phyloP scores from a whole-genome alignment of 2,329 filamentous ascomycete genomes.

The Beauveria sp. region DNA sequence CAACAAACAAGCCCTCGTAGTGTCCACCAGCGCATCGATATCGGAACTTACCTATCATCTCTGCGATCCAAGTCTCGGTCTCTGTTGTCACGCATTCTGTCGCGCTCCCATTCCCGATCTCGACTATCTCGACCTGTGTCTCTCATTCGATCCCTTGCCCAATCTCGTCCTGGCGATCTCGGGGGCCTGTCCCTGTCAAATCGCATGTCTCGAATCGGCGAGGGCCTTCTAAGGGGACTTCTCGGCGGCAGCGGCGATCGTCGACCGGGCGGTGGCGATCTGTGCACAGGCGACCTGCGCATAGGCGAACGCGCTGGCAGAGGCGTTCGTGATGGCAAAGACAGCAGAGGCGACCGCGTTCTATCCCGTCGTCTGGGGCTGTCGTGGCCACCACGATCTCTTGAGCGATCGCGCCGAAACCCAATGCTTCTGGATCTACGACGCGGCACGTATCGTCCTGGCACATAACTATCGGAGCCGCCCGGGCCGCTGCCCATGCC shows the following conservation, averaged over 20 bases:
- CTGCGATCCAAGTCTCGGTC: conserved; percentile 32
- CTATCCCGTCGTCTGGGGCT: conserved; percentile 30
- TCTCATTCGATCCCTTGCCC: conserved; percentile 22
- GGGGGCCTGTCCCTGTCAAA: conserved; percentile 27
- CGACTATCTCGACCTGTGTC: conserved; percentile 24
- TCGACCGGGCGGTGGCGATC: conserved; percentile 14
- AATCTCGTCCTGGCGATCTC: conserved; percentile 30
- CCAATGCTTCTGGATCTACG: conserved; percentile 34
- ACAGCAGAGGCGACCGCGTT: conserved; percentile 24
- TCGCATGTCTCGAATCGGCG: conserved; percentile 31
- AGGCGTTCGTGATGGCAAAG: neutral
- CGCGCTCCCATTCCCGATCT: conserved; percentile 23
- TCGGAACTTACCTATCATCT: conserved; percentile 30
- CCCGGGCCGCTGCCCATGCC: conserved; percentile 12
- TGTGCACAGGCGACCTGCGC: conserved; percentile 10
- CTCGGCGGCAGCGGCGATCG: conserved; percentile 3
- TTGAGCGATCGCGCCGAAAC: conserved; percentile 34
- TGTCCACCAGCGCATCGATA: neutral
- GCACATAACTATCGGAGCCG: conserved; percentile 39
- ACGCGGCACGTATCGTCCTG: conserved; percentile 34
- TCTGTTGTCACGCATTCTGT: conserved; percentile 17
- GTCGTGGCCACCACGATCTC: conserved; percentile 24
- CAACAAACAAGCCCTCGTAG: neutral
- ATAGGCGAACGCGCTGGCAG: conserved; percentile 22
- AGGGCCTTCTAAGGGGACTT: conserved; percentile 29